These are phyloP conservation scores for Asclepias syriaca DNA, from an alignment of 257 asterid genomes.

Conservation along the genomic window DNA sequence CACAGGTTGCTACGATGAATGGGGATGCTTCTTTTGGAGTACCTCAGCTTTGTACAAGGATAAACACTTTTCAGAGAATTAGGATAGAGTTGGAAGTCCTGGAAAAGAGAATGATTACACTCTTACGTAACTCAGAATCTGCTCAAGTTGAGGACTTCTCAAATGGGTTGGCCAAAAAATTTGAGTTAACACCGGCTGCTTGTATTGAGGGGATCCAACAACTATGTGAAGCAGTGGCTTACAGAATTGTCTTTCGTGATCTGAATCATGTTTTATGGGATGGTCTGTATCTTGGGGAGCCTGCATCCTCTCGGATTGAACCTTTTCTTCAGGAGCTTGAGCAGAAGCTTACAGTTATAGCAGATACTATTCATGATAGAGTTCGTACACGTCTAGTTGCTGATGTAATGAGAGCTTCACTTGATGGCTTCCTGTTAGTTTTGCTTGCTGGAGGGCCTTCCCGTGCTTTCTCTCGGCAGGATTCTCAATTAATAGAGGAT, in stretches of 20 bases:
- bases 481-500: conserved; percentile 69
- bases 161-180: conserved; percentile 55
- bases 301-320: conserved; percentile 73
- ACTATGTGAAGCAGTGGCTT: conserved; percentile 67
- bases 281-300: conserved; percentile 69
- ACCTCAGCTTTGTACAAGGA: conserved; percentile 78
- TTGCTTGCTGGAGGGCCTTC: conserved; percentile 92
- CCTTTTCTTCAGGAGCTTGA: conserved; percentile 83
- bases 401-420: conserved; percentile 84
- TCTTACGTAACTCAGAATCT: conserved; percentile 87
- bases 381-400: conserved; percentile 76
- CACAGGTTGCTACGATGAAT: conserved; percentile 73
- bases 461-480: conserved; percentile 62
- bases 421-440: conserved; percentile 77
- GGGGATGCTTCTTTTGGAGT: conserved; percentile 59
- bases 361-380: conserved; percentile 71
- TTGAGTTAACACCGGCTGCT: conserved; percentile 75
- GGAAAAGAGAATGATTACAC: conserved; percentile 82
- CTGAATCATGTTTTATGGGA: conserved; percentile 64
- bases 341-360: conserved; percentile 51
- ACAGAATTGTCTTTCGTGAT: conserved; percentile 76
- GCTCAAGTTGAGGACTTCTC: conserved; percentile 81
- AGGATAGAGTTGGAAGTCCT: conserved; percentile 67
- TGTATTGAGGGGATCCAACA: conserved; percentile 91
- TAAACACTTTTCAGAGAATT: conserved; percentile 76